Evolutionary conservation across 2,329 filamentous ascomycete species (phyloP).

Genomic region (Aspergillus transmontanensis): DNA sequence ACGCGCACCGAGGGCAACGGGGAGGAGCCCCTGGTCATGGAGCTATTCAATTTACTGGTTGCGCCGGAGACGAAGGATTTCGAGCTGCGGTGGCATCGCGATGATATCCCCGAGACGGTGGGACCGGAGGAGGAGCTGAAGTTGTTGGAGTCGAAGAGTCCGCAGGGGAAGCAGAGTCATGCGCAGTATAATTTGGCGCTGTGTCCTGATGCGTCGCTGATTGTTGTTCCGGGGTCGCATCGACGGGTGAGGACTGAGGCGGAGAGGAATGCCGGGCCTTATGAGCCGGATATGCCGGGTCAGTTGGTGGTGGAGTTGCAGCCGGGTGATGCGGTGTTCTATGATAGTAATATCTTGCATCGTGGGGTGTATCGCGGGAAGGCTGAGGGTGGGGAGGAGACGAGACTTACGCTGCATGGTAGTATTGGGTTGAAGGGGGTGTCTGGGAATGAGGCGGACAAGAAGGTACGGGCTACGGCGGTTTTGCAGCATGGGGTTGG

Average conservation of each 20-base stretch:
- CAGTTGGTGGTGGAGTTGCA: conserved; percentile 68
- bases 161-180: conserved; percentile 59
- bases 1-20: conserved; percentile 36
- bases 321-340: conserved; percentile 81
- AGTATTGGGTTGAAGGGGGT: conserved; percentile 43
- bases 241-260: conserved; percentile 66
- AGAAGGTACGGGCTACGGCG: conserved; percentile 44
- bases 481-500: conserved; percentile 52
- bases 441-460: conserved; percentile 27
- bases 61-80: conserved; percentile 69
- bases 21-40: conserved; percentile 75
- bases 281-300: conserved; percentile 61
- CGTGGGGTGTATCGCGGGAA: conserved; percentile 47
- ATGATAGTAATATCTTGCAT: conserved; percentile 82
- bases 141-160: conserved; percentile 56
- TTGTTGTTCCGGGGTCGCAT: conserved; percentile 80
- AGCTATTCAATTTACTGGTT: conserved; percentile 84
- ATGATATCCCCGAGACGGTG: conserved; percentile 73
- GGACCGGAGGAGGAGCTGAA: conserved; percentile 66
- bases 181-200: conserved; percentile 88
- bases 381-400: conserved; percentile 37
- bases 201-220: conserved; percentile 70
- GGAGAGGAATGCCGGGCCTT: conserved; percentile 70
- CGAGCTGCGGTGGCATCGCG: conserved; percentile 79
- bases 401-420: conserved; percentile 47